phyloP scores from a whole-genome alignment of 176 grass and related monocot species.

The Triticum urartu region DNA sequence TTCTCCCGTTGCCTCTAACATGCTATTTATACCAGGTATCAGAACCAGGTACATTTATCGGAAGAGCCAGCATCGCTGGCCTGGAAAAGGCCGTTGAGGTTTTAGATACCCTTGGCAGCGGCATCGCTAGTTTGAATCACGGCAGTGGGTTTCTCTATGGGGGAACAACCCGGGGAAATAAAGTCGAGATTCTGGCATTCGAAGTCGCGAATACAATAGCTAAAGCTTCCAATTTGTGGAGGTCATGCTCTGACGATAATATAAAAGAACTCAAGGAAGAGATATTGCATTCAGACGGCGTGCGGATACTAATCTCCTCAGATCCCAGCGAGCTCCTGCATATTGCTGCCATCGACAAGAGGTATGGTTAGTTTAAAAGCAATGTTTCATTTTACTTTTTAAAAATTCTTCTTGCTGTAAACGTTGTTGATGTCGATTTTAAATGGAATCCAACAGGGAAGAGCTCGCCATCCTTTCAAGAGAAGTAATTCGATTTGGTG shows the following conservation, averaged over 20 bases:
- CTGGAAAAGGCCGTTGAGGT: slow-evolving; percentile 86
- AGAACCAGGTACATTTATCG: slow-evolving; percentile 73
- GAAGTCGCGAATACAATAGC: slow-evolving; percentile 96
- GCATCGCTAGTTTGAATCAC: slow-evolving; percentile 80
- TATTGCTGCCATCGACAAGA: slow-evolving; percentile 86
- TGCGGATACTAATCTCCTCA: slow-evolving; percentile 64
- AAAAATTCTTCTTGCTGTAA: not conserved
- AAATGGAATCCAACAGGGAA: slow-evolving; percentile 65
- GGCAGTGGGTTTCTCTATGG: slow-evolving; percentile 81
- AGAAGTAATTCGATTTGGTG: slow-evolving; percentile 93
- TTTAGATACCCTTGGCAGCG: slow-evolving; percentile 84
- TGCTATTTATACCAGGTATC: slow-evolving; percentile 56
- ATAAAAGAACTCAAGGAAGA: slow-evolving; percentile 76
- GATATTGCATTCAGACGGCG: slow-evolving; percentile 79
- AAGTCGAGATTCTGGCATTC: slow-evolving; percentile 78
- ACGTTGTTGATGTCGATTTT: not conserved
- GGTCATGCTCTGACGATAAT: slow-evolving; percentile 74
- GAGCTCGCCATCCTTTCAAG: slow-evolving; percentile 76
- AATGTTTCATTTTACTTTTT: not conserved
- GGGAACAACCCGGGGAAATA: slow-evolving; percentile 57
- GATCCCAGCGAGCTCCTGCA: slow-evolving; percentile 59
- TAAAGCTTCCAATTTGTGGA: slow-evolving; percentile 73
- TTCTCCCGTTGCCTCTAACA: slow-evolving; percentile 40
- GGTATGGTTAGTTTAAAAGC: slow-evolving; percentile 43
- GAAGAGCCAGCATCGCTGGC: slow-evolving; percentile 77